A percentile compares a stretch with the other conserved stretches of the same genome.
Conservation (phyloP, 192 early-diverging fungal genomes). For the Cetraspora pellucida region DNA sequence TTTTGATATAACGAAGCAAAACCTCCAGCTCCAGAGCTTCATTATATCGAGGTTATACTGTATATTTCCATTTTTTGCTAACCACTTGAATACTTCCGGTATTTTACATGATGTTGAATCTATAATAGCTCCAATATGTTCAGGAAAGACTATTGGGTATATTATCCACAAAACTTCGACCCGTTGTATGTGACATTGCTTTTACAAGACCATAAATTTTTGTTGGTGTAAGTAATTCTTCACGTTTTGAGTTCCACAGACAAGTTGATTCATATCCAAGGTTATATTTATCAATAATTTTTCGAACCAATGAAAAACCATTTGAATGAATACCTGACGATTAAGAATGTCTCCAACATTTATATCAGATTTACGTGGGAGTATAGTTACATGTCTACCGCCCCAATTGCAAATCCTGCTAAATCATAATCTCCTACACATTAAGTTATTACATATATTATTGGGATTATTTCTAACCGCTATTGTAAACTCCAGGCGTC, state of each 20-base stretch:
- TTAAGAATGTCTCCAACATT: conserved; percentile 75
- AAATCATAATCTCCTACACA: conserved; percentile 80
- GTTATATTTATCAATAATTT: conserved; percentile 75
- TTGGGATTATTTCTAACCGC: conserved; percentile 37
- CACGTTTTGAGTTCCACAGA: conserved; percentile 75
- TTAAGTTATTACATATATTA: background rate
- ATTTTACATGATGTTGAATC: conserved; percentile 81
- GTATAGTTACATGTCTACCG: conserved; percentile 87
- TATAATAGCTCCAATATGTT: conserved; percentile 77
- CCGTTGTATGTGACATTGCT: conserved; percentile 97
- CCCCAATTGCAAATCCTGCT: conserved; percentile 97
- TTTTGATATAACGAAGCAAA: too few relatives aligned
- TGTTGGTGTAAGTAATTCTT: conserved; percentile 90
- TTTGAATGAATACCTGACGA: conserved; percentile 99
- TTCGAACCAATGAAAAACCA: conserved; percentile 97
- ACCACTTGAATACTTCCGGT: conserved; percentile 94
- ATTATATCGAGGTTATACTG: too few relatives aligned
- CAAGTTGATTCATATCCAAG: conserved; percentile 76
- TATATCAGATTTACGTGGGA: conserved; percentile 82
- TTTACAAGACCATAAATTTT: conserved; percentile 93
- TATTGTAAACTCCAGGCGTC: conserved; percentile 95
- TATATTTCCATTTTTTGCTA: conserved; percentile 84
- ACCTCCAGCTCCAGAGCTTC: too few relatives aligned
- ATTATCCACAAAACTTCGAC: conserved; percentile 97
- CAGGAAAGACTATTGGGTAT: conserved; percentile 94